Base-by-base conservation (phyloP, 176 grass and related monocot species). In the Poa pratensis region DNA sequence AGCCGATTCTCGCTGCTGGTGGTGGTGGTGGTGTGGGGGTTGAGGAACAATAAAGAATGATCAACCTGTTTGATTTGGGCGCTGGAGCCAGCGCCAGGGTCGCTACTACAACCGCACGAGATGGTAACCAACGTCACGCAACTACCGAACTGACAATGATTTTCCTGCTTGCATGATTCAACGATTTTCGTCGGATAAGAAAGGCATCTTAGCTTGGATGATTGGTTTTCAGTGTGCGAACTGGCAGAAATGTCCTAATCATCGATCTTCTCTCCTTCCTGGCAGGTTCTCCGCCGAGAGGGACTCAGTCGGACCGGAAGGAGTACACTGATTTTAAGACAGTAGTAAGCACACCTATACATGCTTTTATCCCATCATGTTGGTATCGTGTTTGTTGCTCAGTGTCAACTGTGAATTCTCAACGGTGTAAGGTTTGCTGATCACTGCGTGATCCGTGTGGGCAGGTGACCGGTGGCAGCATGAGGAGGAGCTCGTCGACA, bases 221-320 rank as follows among this genome's bases (percentile, higher is more conserved):
- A 52, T 64, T 64, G 43, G 62, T 87, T 84, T 90, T 80, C 69
- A 60, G 28, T 86, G 52, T 53, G 55, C 5, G 57, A 9, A 43
- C 40, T 43, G 40, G 40, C 40, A 53, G 5, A 37, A 37, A 37
- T 79, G 12, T 59, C 40, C 49, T 90, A 80, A 87, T 76, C 79
- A 76, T 81, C 61, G 32, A 77, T 84, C 85, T 77, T 80, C 51
- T 65, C 46, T 43, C 42, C 73, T 84, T 67, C 49, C 69, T 87
- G 24, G 37, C 86, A 95, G 90, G 85, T 84, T 89, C 94, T 72
- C 84, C 84, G 15, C 59, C 89, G 69, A 83, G 83, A 91, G 87
- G 80, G 82, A 93, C 77, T 64, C 80, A 63, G 32, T 82, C 86
- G 7, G 88, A 95, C 50, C 83, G 77, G 3, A 93, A 88, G 86